These are phyloP conservation scores for Rhodotorula diobovata DNA, from an alignment of 768 basidiomycete genomes.

Conservation along the genomic window DNA sequence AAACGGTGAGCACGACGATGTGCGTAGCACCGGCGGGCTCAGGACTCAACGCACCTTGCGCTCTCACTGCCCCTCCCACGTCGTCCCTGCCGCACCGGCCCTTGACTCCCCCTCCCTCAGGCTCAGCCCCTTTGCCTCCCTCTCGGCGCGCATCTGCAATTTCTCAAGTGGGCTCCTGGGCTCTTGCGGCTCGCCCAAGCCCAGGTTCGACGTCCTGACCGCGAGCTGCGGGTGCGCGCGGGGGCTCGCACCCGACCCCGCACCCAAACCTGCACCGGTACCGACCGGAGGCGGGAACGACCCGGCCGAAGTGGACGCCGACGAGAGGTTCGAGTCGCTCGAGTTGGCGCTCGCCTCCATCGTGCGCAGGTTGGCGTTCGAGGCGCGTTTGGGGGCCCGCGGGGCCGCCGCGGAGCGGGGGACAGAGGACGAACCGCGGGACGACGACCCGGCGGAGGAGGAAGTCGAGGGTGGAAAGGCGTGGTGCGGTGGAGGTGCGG, in stretches of 20 bases:
- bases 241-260: background rate
- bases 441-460: slow-evolving; percentile 1
- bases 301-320: background rate
- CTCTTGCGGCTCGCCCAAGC: background rate
- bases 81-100: too few relatives aligned
- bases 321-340: slow-evolving; percentile 6
- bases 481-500: background rate
- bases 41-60: too few relatives aligned
- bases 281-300: background rate
- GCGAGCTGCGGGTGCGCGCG: background rate
- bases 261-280: background rate
- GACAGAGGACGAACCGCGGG: slow-evolving; percentile 1
- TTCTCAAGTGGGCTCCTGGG: slow-evolving; percentile 36
- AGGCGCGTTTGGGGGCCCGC: background rate
- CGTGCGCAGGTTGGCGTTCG: background rate
- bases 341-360: slow-evolving; percentile 12
- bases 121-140: slow-evolving; percentile 19
- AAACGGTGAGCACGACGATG: too few relatives aligned
- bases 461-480: slow-evolving; percentile 17
- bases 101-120: background rate
- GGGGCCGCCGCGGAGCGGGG: background rate
- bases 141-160: slow-evolving; percentile 27
- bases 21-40: too few relatives aligned
- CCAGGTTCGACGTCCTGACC: background rate
- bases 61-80: too few relatives aligned